Conservation (phyloP, 129 eudicot genomes). For the Pittosporum tobira region DNA sequence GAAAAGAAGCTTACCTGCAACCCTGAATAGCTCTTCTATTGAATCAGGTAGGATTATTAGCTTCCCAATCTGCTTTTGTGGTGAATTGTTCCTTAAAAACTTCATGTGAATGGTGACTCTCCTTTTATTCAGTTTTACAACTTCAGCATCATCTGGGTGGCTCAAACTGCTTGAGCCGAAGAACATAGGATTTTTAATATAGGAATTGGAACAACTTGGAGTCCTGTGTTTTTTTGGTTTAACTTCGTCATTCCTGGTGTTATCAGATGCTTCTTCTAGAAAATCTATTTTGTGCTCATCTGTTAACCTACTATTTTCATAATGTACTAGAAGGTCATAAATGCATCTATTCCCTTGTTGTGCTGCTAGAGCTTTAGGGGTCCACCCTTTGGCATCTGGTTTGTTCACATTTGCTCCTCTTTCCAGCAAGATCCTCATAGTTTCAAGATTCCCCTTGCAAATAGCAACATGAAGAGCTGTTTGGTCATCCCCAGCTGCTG, state of each 20-base stretch:
- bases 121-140: constrained; percentile 25
- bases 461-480: constrained; percentile 49
- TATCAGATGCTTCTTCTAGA: constrained; percentile 19
- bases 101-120: constrained; percentile 78
- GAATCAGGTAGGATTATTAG: constrained; percentile 81
- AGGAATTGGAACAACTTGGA: constrained; percentile 25
- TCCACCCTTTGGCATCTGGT: constrained; percentile 46
- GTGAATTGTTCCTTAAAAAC: constrained; percentile 15
- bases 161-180: constrained; percentile 31
- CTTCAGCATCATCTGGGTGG: constrained; percentile 22
- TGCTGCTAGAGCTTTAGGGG: constrained; percentile 37
- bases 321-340: constrained; percentile 27
- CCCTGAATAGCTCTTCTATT: constrained; percentile 46
- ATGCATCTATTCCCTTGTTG: constrained; percentile 39
- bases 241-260: constrained; percentile 6
- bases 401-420: constrained; percentile 35
- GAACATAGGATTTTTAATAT: constrained; percentile 6
- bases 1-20: constrained; percentile 54
- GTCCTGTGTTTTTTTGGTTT: constrained; percentile 20
- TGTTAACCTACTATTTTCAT: constrained; percentile 23
- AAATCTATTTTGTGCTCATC: constrained; percentile 43
- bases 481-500: constrained; percentile 40
- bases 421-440: constrained; percentile 41
- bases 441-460: constrained; percentile 39
- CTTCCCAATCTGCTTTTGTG: constrained; percentile 42